Evolutionary conservation across 2,329 filamentous ascomycete genomes (phyloP), one percentile per base, ranked within the genome.

Genomic region (Coleophoma eucalyptorum): DNA sequence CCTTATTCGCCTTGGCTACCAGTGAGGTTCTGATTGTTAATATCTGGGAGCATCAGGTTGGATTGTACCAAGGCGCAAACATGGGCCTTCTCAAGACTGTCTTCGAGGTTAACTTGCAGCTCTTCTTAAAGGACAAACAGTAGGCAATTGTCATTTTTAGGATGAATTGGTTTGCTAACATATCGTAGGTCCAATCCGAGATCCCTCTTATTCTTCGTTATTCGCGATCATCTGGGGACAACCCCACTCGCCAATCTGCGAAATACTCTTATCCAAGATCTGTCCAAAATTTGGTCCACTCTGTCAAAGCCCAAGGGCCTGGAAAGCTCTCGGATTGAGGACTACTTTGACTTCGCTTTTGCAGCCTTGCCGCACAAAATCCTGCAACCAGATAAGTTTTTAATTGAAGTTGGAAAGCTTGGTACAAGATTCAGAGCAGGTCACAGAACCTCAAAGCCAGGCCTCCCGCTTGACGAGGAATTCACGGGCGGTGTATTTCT

Each of bases 291-390:
- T 62, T 99, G 94, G 94, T 81, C 87, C 3, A 88, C 90, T 45
- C 86, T 99, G 54, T 92, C 92, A 38, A 99, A 99, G 68, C 94
- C 94, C 4, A 73, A 84, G 32, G 93, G 93, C 1, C 78, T 97
- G 50, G 94, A 99, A 67, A 84, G 84, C 58, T 93, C 93, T 18
- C 84, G 80, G 51, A 97, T 99, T 58, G 89, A 94, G 61, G 93
- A 99, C 66, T 99, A 97, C 73, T 99, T 99, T 64, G 94, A 99
- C 72, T 97, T 99, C 70, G 92, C 91, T 49, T 99, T 99, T 65
- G 90, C 92, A 44, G 91, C 93, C 0, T 79, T 99, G 19, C 94
- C 94, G 4, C 94, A 99, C 77, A 99, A 99, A 75, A 91, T 96
- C 54, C 80, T 97, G 49, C 93, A 97, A 66, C 91, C 89, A 3